phyloP scores from a whole-genome alignment of 2,329 filamentous ascomycete genomes.

The Escovopsis sp. region DNA sequence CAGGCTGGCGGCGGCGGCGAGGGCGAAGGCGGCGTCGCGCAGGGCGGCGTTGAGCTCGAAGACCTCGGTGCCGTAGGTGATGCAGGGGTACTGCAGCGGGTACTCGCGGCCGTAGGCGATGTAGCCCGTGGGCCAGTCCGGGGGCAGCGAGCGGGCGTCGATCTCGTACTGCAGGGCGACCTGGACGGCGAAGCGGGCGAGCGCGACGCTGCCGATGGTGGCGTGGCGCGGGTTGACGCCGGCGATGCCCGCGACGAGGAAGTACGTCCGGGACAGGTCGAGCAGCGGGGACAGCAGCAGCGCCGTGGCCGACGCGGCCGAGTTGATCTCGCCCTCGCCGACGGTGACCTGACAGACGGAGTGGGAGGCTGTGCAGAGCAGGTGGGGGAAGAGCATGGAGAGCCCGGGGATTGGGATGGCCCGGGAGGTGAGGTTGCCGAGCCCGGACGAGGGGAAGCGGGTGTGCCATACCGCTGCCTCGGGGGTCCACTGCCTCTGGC shows the following conservation, averaged over 20 bases:
- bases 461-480: slow-evolving; percentile 49
- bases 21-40: slow-evolving; percentile 34
- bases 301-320: slow-evolving; percentile 49
- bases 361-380: slow-evolving; percentile 46
- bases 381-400: slow-evolving; percentile 48
- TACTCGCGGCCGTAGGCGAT: slow-evolving; percentile 44
- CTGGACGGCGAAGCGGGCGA: slow-evolving; percentile 56
- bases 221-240: slow-evolving; percentile 56
- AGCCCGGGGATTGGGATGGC: slow-evolving; percentile 47
- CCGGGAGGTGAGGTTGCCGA: slow-evolving; percentile 40
- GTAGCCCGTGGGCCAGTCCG: slow-evolving; percentile 53
- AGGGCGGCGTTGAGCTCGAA: slow-evolving; percentile 50
- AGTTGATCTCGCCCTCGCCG: slow-evolving; percentile 61
- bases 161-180: slow-evolving; percentile 66
- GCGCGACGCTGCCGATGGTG: slow-evolving; percentile 51
- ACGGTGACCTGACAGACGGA: slow-evolving; percentile 54
- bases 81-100: slow-evolving; percentile 42
- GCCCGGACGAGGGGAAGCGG: slow-evolving; percentile 27
- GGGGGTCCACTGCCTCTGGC: slow-evolving; percentile 37
- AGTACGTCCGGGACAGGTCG: slow-evolving; percentile 53
- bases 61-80: slow-evolving; percentile 54
- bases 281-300: slow-evolving; percentile 48
- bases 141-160: slow-evolving; percentile 52
- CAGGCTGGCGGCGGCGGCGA: slow-evolving; percentile 37
- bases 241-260: slow-evolving; percentile 56